Percentiles rank a stretch among this genome's conserved stretches.
Conservation (phyloP, 208 protist species). For the Leishmania tropica region DNA sequence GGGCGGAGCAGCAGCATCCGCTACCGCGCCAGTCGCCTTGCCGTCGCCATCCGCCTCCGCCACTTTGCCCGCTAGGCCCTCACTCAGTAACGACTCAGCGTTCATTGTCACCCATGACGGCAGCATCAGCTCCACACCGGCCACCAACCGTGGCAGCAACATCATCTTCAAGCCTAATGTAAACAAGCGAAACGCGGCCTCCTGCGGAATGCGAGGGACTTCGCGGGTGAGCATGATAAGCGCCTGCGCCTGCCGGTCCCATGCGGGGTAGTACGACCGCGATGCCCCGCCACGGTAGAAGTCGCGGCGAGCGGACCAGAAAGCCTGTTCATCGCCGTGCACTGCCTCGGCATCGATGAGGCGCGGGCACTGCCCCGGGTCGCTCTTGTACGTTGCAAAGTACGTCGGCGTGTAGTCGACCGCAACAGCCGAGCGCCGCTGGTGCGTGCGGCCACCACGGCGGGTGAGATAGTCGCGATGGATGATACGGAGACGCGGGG, state of each 20-base stretch:
- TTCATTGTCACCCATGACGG: constrained; percentile 70
- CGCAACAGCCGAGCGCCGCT: constrained; percentile 44
- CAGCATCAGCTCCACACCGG: constrained; percentile 56
- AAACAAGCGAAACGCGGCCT: constrained; percentile 86
- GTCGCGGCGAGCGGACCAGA: constrained; percentile 68
- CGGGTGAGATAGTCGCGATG: constrained; percentile 75
- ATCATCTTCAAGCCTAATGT: constrained; percentile 74
- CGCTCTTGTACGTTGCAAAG: constrained; percentile 38
- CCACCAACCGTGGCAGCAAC: constrained; percentile 65
- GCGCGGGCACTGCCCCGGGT: constrained; percentile 49
- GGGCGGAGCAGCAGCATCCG: not conserved
- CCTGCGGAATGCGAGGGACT: constrained; percentile 76
- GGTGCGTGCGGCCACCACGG: constrained; percentile 55
- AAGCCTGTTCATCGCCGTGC: constrained; percentile 83
- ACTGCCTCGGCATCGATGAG: constrained; percentile 81
- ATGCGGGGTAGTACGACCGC: constrained; percentile 58
- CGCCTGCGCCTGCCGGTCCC: constrained; percentile 82
- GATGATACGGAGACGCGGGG: constrained; percentile 61
- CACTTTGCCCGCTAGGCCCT: constrained; percentile 29
- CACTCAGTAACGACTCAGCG: constrained; percentile 48
- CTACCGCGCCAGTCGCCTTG: not conserved
- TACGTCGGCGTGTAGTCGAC: constrained; percentile 70
- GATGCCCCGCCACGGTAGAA: constrained; percentile 59
- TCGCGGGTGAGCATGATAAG: constrained; percentile 74
- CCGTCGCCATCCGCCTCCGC: constrained; percentile 15